A percentile compares a stretch with the other conserved stretches of the same genome.
Evolutionary conservation across 441 rosid genomes (phyloP).

Genomic region (Arabidopsis hybrid): DNA sequence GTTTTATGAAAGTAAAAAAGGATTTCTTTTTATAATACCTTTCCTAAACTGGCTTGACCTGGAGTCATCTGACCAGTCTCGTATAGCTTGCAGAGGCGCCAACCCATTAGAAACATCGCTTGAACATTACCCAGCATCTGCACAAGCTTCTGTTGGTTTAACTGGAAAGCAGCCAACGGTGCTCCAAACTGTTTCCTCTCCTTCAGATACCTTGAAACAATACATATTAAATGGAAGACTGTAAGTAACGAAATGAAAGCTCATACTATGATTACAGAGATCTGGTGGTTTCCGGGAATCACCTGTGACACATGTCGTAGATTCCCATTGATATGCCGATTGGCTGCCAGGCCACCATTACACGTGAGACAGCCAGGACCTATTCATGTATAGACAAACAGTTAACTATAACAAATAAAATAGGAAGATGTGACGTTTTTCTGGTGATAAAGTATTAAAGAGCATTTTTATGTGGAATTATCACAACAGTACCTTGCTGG

Average conservation of each 20-base stretch:
- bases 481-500: slow-evolving; percentile 70
- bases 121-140: slow-evolving; percentile 88
- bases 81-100: slow-evolving; percentile 94
- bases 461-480: slow-evolving; percentile 9
- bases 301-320: slow-evolving; percentile 99
- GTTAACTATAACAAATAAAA: background rate
- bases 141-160: slow-evolving; percentile 94
- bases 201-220: slow-evolving; percentile 66
- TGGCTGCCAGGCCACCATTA: slow-evolving; percentile 97
- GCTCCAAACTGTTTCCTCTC: slow-evolving; percentile 99
- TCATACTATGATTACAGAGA: background rate
- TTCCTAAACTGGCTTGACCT: slow-evolving; percentile 96
- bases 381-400: slow-evolving; percentile 33
- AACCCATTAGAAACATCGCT: slow-evolving; percentile 91
- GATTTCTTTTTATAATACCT: slow-evolving; percentile 58
- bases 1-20: slow-evolving; percentile 8
- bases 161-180: slow-evolving; percentile 90
- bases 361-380: slow-evolving; percentile 96
- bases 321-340: slow-evolving; percentile 93
- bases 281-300: slow-evolving; percentile 19
- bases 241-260: background rate
- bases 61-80: slow-evolving; percentile 86
- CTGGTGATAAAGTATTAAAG: slow-evolving; percentile 3
- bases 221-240: background rate
- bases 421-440: slow-evolving; percentile 6